phyloP scores from a whole-genome alignment of 148 eudicot genomes.

The Fallopia convolvulus region DNA sequence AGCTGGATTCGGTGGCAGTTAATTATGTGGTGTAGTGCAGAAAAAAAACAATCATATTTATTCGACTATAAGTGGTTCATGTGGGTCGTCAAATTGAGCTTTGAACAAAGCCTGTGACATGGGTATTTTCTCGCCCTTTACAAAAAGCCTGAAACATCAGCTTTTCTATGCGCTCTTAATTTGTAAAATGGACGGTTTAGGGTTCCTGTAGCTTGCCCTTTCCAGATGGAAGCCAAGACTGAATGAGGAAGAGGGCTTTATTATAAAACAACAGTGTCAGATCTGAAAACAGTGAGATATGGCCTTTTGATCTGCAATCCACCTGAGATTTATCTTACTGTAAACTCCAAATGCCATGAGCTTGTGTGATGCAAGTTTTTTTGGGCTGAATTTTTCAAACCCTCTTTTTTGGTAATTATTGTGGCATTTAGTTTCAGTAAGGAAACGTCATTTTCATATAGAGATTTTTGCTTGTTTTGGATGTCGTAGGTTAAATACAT shows the following conservation, averaged over 20 bases:
- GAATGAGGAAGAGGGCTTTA: background rate
- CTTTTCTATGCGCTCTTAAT: background rate
- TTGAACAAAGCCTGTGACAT: conserved; percentile 1
- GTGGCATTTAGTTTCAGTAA: background rate
- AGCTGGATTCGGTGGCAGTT: too few relatives aligned
- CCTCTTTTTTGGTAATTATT: too few relatives aligned
- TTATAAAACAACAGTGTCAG: background rate
- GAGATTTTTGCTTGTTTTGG: conserved; percentile 1
- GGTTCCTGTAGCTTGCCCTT: background rate
- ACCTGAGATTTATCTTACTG: background rate
- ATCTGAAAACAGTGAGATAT: conserved; percentile 7
- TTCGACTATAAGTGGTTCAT: background rate
- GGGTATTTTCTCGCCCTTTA: background rate
- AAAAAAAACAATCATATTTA: background rate
- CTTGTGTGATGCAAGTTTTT: background rate
- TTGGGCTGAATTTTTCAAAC: too few relatives aligned
- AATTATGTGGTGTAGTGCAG: background rate
- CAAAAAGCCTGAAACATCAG: conserved; percentile 1
- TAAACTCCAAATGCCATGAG: background rate
- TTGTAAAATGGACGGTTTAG: conserved; percentile 1
- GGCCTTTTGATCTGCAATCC: background rate
- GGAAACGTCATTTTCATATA: conserved; percentile 5
- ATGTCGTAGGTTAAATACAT: background rate
- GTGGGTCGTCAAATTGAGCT: conserved; percentile 4
- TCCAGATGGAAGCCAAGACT: background rate